Evolutionary conservation across 345 rosid genomes (phyloP).

Genomic region (Lenwebbia sp.): DNA sequence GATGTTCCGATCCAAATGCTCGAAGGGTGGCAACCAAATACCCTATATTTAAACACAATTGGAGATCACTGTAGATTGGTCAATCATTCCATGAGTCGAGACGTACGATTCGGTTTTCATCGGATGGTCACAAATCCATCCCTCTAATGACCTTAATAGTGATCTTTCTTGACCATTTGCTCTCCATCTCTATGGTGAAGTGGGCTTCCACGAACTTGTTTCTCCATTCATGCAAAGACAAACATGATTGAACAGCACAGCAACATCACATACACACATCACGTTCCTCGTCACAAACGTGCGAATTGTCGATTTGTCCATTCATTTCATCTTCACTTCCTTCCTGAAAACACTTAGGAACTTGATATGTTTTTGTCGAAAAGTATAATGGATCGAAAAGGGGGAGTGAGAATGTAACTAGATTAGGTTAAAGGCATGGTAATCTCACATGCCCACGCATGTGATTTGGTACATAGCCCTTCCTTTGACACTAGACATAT

Average conservation of each 20-base stretch:
- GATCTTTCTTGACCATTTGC: not conserved
- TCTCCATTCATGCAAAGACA: not conserved
- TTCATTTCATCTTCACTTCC: not conserved
- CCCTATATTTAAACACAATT: not conserved
- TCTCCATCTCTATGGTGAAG: not conserved
- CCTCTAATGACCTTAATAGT: not conserved
- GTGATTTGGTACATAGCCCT: not conserved
- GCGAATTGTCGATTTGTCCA: not conserved
- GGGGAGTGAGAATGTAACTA: not conserved
- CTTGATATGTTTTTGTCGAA: not conserved
- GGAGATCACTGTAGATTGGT: fast-evolving
- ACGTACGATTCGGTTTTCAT: not conserved
- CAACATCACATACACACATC: not conserved
- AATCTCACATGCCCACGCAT: not conserved
- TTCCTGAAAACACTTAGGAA: not conserved
- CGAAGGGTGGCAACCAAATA: not conserved
- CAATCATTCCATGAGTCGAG: not conserved
- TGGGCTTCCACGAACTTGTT: not conserved
- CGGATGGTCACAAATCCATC: not conserved
- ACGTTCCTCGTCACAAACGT: not conserved
- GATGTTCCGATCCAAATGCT: not conserved
- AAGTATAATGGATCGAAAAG: not conserved
- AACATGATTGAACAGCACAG: not conserved
- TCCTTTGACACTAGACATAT: not conserved
- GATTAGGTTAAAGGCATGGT: not conserved